Percentiles rank a stretch among this genome's conserved stretches.
These are phyloP conservation scores for Nitzschia inconspicua DNA, from an alignment of 108 stramenopile species.

Conservation along the genomic window DNA sequence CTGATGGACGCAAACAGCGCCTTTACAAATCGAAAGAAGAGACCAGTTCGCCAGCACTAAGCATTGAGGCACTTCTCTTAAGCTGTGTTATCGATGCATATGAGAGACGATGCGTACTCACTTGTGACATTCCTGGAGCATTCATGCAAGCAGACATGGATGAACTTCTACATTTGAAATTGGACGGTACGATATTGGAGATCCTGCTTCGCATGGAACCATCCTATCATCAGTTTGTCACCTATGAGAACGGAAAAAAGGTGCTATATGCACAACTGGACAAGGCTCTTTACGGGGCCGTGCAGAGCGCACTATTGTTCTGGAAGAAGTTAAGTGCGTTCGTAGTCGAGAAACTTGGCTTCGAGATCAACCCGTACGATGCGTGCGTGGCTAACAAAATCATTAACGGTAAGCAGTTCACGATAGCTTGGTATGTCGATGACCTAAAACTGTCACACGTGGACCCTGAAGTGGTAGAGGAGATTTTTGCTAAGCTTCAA, in stretches of 20 bases:
- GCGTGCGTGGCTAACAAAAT: too few relatives aligned
- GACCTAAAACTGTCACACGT: conserved; percentile 35
- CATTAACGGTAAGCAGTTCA: conserved; percentile 25
- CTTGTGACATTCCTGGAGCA: too few relatives aligned
- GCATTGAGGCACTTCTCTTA: conserved; percentile 13
- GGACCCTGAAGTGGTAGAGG: conserved; percentile 8
- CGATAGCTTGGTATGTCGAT: conserved; percentile 27
- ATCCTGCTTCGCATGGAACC: conserved; percentile 4
- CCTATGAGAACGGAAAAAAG: conserved; percentile 8
- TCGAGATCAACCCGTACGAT: too few relatives aligned
- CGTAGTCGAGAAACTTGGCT: too few relatives aligned
- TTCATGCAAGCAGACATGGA: too few relatives aligned
- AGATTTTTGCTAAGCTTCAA: conserved; percentile 1
- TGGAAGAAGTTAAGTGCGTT: too few relatives aligned
- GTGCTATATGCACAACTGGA: too few relatives aligned
- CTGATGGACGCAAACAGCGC: conserved; percentile 30
- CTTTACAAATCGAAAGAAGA: conserved; percentile 19
- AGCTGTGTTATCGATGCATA: conserved; percentile 8
- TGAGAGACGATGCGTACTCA: not conserved
- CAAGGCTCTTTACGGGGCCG: too few relatives aligned
- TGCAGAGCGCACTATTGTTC: too few relatives aligned
- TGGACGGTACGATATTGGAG: conserved; percentile 5
- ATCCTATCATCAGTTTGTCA: not conserved
- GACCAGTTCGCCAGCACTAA: conserved; percentile 22
- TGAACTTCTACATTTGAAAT: too few relatives aligned